Base-by-base conservation (phyloP, 345 rosid species). In the Arabis hirsuta region DNA sequence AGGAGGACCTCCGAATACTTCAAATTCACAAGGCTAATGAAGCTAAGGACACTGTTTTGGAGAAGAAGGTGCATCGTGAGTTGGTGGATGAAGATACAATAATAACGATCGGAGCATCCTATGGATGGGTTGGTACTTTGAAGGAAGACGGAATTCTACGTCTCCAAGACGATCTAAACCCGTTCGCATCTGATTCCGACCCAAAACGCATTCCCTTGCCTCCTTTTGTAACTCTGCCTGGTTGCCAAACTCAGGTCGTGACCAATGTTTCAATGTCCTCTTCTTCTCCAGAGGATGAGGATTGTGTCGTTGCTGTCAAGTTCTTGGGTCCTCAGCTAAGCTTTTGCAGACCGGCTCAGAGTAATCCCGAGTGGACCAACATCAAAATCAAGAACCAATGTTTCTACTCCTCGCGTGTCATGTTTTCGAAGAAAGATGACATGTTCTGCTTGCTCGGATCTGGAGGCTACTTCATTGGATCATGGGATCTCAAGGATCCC, bases 41-140 rank as follows among this genome's bases (percentile, higher is more conserved):
- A 22, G 0, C 0, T 20, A 0, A 2, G 0, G 9, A 3, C 31
- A 10, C 1, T 14, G 0, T 0, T 9, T 55, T n/a, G 41, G 24
- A 32, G 4, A 55, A 47, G 29, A 34, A 16, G 12, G 9, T 11
- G 4, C 43, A 42, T 32, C 0, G 0, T 5, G 31, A 62, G 9
- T 31, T 63, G 38, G 0, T 10, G 9, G 3, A 29, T 4, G 12
- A 13, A 3, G 3, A 22, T 24, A 2, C 4, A 5, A 12, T 51
- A n/a, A 2, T 5, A 27, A 14, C 51, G 41, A 9, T 62, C 7
- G 41, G 53, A 5, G 0, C 53, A 29, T 62, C n/a, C 7, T 20
- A 62, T 27, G 66, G 67, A 3, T 62, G 54, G 67, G 7, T 61
- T 12, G 34, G 51, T 43, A 61, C 65, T 26, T 13, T 61, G 24